Evolutionary conservation across 352 stramenopile species (phyloP), one percentile per base, ranked within the genome.

Genomic region (Globisporangium nagaii): DNA sequence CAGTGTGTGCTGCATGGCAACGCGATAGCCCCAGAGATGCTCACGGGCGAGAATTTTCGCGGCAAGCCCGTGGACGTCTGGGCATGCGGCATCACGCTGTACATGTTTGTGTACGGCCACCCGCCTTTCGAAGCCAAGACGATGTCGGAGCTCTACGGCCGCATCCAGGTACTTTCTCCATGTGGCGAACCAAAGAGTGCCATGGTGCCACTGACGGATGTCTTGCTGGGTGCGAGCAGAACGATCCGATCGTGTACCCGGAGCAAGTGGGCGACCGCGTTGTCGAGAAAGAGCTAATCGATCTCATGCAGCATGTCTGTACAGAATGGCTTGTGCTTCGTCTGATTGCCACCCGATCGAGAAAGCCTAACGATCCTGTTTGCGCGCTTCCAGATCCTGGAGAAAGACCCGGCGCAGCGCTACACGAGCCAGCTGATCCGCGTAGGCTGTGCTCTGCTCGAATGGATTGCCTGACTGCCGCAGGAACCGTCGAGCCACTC

Each of bases 81-180:
- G 96, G 93, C 95, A 13, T 96, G 90, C 19, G 96, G 96, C 4
- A 67, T 99, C 30, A 98, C 94, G 58, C 64, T 98, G 3, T 98
- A 97, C 65, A 98, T 98, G 72, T 98, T 99, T 65, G 79, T 96
- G 9, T 98, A 97, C 48, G 93, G 93, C 15, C 79, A 79, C 32
- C 75, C 97, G 4, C 96, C 96, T 3, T 99, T 98, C 62, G 84
- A 90, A 56, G 91, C 88, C 27, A 76, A 94, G 43, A 81, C 75
- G 12, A 90, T 96, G 53, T 80, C 79, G 13, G 84, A 97, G 36
- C 63, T 99, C 13, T 98, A 98, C 79, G 64, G 75, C 0, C 80
- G 82, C 36, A 98, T 99, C 64, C 72, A 79, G 54, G 71, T 86
- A 71, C 47, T 68, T 43, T 24, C 28, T 32, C n/a, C 11, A n/a